These are phyloP conservation scores for Nicotiana paniculata DNA, from an alignment of 257 asterid genomes.

Conservation along the genomic window DNA sequence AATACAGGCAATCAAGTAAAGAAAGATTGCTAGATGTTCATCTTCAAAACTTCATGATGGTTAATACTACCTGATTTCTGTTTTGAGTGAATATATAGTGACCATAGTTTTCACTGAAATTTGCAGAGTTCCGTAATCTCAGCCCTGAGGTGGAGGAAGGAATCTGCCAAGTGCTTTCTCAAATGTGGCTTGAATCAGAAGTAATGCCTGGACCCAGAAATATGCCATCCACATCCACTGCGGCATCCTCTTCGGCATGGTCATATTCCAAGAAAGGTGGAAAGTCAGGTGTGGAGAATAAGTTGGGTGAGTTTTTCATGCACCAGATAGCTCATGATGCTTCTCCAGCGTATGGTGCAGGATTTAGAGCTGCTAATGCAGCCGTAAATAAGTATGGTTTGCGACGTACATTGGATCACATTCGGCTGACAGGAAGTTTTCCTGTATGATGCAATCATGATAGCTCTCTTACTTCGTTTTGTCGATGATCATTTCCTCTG, in stretches of 20 bases:
- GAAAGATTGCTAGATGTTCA: neutral
- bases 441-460: slow-evolving; percentile 29
- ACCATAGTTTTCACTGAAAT: neutral
- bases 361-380: slow-evolving; percentile 69
- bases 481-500: neutral
- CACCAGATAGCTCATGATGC: slow-evolving; percentile 82
- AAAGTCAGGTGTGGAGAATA: slow-evolving; percentile 55
- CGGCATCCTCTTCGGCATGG: slow-evolving; percentile 28
- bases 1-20: neutral
- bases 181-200: slow-evolving; percentile 83
- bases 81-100: neutral
- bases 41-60: slow-evolving; percentile 33
- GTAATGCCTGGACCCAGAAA: slow-evolving; percentile 44
- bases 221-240: slow-evolving; percentile 31
- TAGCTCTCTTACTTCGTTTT: too few relatives aligned
- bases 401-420: slow-evolving; percentile 67
- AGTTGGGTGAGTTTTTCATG: slow-evolving; percentile 80
- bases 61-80: neutral
- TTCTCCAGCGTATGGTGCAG: slow-evolving; percentile 88
- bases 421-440: slow-evolving; percentile 49
- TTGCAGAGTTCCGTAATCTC: slow-evolving; percentile 60
- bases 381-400: slow-evolving; percentile 74
- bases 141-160: slow-evolving; percentile 84
- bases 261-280: slow-evolving; percentile 55
- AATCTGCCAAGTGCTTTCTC: slow-evolving; percentile 83